Evolutionary conservation across 306 rosid genomes (phyloP), one percentile per base, ranked within the genome.

Genomic region (Cicer cuneatum): DNA sequence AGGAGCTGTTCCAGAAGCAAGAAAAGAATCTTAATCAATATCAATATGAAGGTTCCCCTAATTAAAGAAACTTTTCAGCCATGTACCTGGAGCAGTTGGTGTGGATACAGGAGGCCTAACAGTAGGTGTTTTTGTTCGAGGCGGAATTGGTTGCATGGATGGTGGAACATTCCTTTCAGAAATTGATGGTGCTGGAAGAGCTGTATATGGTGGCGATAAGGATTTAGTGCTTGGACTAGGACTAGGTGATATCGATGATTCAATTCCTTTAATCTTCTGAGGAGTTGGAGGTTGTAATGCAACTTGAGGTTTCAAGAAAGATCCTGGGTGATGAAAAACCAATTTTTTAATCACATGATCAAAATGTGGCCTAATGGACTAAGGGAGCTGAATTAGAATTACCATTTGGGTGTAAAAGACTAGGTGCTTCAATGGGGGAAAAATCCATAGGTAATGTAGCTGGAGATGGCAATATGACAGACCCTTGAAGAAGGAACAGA

Each of bases 21-120:
- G 29, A 72, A 41, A 41, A 47, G 51, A 61, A 45, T 57, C 1
- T 12, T 42, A 45, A 61, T 71, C 76, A 73, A 54, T 35, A 69
- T 73, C 74, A 81, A 73, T 77, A 13, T 46, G 13, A 77, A 68
- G 45, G 62, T 45, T 43, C 33, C 51, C 11, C 66, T n/a, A 12
- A 12, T 13, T 59, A 39, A 67, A 41, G 11, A 33, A 48, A 61
- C 43, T 65, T 24, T 15, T 38, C n/a, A 58, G 49, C 35, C 80
- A 66, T 33, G 60, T 86, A 90, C 96, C 96, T 80, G 90, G 93
- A 75, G 92, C 78, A 84, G 52, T 68, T 40, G 84, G 84, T 46
- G 79, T 45, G 54, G 81, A 68, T 12, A 56, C 45, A 71, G 83
- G 83, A 87, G 83, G 81, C 47, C 75, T 67, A 53, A 48, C 33